Evolutionary conservation across 2,329 filamentous ascomycete genomes (phyloP).

Genomic region (Penicillium sp.): DNA sequence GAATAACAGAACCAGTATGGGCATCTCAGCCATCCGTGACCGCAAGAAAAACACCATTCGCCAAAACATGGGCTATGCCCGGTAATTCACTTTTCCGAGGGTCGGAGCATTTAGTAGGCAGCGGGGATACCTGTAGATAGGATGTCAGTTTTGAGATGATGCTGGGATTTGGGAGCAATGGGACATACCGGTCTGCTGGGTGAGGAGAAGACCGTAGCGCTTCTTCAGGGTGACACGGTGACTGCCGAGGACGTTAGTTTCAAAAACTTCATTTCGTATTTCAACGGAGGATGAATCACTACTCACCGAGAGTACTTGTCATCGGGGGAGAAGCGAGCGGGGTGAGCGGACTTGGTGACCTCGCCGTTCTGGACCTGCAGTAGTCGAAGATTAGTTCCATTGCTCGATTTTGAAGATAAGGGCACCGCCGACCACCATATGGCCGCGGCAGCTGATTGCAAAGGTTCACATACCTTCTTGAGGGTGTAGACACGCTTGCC

Average conservation of each 20-base stretch:
- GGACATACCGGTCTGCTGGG: constrained; percentile 65
- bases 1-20: constrained; percentile 21
- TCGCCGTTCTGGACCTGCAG: constrained; percentile 63
- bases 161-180: background rate
- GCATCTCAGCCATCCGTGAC: constrained; percentile 29
- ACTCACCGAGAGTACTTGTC: constrained; percentile 87
- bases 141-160: constrained; percentile 9
- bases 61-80: constrained; percentile 33
- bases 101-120: constrained; percentile 28
- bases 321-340: constrained; percentile 94
- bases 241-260: constrained; percentile 45
- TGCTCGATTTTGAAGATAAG: background rate
- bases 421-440: background rate
- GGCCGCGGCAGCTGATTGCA: background rate
- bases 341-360: constrained; percentile 94
- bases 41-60: constrained; percentile 43
- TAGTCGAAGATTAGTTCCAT: constrained; percentile 10
- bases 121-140: constrained; percentile 27
- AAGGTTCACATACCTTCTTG: constrained; percentile 63
- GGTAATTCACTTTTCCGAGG: constrained; percentile 27
- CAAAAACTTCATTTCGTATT: background rate
- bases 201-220: constrained; percentile 84
- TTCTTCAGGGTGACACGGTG: constrained; percentile 95
- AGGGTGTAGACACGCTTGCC: constrained; percentile 95
- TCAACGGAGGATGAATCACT: background rate